Conservation (phyloP, 2,329 filamentous ascomycete genomes). For the Lizonia empirigonia region DNA sequence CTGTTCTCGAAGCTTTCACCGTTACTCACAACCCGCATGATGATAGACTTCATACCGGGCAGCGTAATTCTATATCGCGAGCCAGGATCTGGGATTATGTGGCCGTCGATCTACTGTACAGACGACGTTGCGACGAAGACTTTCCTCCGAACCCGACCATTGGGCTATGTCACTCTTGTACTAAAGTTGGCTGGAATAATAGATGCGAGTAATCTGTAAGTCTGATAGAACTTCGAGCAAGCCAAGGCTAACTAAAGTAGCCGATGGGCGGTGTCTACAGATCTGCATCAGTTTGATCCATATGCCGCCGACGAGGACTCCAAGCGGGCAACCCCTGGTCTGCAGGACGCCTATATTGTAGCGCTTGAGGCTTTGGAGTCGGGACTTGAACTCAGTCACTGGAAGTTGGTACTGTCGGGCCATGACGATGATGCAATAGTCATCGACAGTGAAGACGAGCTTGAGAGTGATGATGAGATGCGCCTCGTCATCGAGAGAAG, state of each 20-base stretch:
- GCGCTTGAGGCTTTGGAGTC: constrained; percentile 2
- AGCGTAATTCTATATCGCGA: neutral
- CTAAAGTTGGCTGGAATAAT: neutral
- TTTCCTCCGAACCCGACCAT: constrained; percentile 15
- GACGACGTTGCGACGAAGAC: constrained; percentile 24
- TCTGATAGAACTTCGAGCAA: neutral
- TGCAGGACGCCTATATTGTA: constrained; percentile 20
- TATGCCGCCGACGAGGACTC: constrained; percentile 1
- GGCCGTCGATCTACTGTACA: constrained; percentile 15
- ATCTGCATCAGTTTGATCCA: constrained; percentile 24
- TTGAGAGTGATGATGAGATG: constrained; percentile 1
- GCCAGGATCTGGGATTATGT: neutral
- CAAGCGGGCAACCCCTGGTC: constrained; percentile 6
- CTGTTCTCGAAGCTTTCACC: neutral
- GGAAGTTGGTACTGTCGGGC: constrained; percentile 12
- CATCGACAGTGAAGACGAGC: neutral
- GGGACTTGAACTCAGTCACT: constrained; percentile 15
- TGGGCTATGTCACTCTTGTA: constrained; percentile 16
- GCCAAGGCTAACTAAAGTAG: constrained; percentile 17
- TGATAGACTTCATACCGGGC: neutral
- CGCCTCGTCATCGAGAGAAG: neutral
- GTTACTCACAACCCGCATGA: neutral
- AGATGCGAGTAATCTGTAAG: neutral
- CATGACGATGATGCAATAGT: neutral
- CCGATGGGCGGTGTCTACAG: constrained; percentile 24